These are phyloP conservation scores for Picochlorum sp. DNA, from an alignment of 139 green algal species.

Conservation along the genomic window DNA sequence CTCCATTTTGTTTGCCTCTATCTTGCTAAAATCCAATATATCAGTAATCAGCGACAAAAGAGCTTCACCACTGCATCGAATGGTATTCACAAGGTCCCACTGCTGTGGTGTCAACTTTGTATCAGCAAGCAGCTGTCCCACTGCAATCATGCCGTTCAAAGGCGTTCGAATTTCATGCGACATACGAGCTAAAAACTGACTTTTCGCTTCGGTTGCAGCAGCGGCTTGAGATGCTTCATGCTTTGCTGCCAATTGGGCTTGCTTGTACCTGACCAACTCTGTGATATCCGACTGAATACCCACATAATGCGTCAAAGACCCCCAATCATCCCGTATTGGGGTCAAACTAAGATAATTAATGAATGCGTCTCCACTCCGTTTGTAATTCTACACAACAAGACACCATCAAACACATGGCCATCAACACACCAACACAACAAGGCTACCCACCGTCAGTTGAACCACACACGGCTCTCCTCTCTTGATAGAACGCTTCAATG, in stretches of 20 bases:
- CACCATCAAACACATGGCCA: background rate
- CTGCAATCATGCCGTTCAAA: slow-evolving; percentile 90
- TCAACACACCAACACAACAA: slow-evolving; percentile 3
- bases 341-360: slow-evolving; percentile 71
- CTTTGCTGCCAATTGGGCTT: slow-evolving; percentile 52
- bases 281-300: slow-evolving; percentile 78
- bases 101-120: slow-evolving; percentile 41
- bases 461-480: slow-evolving; percentile 41
- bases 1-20: slow-evolving; percentile 77
- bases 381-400: slow-evolving; percentile 51
- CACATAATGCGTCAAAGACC: slow-evolving; percentile 69
- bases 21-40: slow-evolving; percentile 83
- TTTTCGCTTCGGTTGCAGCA: slow-evolving; percentile 77
- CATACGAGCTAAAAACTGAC: slow-evolving; percentile 87
- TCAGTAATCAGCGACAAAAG: slow-evolving; percentile 83
- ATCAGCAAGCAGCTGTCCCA: slow-evolving; percentile 73
- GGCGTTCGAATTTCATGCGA: slow-evolving; percentile 90
- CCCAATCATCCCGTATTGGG: slow-evolving; percentile 48
- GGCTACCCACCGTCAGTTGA: slow-evolving; percentile 20
- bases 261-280: slow-evolving; percentile 56
- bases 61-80: slow-evolving; percentile 68
- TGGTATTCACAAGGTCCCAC: slow-evolving; percentile 76
- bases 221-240: slow-evolving; percentile 49
- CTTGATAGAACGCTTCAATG: slow-evolving; percentile 37
- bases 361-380: slow-evolving; percentile 55